Base-by-base conservation (phyloP, 2,329 filamentous ascomycete genomes). In the Escovopsis sp. region DNA sequence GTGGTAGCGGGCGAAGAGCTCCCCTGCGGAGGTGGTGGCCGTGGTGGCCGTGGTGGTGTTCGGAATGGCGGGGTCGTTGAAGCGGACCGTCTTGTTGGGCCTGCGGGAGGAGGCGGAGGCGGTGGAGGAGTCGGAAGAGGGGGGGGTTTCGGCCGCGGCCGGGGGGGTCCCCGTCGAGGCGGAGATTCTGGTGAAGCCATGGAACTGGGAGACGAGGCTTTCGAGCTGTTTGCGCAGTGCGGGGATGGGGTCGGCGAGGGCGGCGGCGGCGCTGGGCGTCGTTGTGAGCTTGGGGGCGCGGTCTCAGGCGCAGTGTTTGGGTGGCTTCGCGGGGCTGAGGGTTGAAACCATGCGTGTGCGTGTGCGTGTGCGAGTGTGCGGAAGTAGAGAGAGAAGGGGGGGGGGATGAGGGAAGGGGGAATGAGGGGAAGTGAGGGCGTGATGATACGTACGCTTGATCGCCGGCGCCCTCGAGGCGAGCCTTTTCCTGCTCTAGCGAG, bases 161-260 rank as follows among this genome's bases (percentile, higher is more conserved):
- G 42, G 84, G 69, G 34, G 70, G 61, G 40, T 75, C 71, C 23
- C 23, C 6, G 23, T 23, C 23, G 83, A 72, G 61, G 70, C 65
- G 4, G 68, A 60, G 10, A 70, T 62, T 32, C 67, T 65, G 46
- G 73, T 61, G 60, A 75, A 71, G 56, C 82, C 80, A 54, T 82
- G 73, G 68, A 93, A 94, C 66, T 94, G 85, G 12, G 80, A 72
- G 38, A 77, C 81, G 18, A 95, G 73, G 50, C 88, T 82, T 53
- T 75, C 66, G 59, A 83, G 80, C 62, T 94, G 86, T 49, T 76
- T 72, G 57, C 79, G 77, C 23, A 95, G 73, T 40, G 72, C 69
- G 12, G 72, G 66, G 39, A 88, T 71, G 53, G 84, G 75, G 51
- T 85, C 79, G 55, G 66, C 64, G 40, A 84, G 66, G 43, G 61